phyloP scores from a whole-genome alignment of 1,284 basidiomycete species.

The Paramarasmius palmivorus region DNA sequence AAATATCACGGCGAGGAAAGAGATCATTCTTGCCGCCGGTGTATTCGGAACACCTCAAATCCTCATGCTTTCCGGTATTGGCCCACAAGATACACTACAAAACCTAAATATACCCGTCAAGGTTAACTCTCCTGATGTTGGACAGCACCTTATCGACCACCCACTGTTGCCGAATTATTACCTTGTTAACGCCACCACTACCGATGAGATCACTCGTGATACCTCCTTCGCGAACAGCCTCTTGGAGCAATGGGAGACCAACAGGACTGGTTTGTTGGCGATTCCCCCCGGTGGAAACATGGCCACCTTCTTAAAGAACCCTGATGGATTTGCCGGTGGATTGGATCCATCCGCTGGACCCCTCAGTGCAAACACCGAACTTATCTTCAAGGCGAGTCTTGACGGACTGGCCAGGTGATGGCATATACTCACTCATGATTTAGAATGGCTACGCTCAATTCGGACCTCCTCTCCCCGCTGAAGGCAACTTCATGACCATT shows the following conservation, averaged over 20 bases:
- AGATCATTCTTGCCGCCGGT: slow-evolving; percentile 36
- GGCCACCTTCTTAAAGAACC: neutral
- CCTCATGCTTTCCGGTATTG: slow-evolving; percentile 41
- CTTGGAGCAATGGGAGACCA: slow-evolving; percentile 23
- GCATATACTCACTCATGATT: neutral
- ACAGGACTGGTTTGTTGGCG: slow-evolving; percentile 21
- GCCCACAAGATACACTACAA: slow-evolving; percentile 26
- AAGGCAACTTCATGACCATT: slow-evolving; percentile 16
- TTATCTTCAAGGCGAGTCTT: slow-evolving; percentile 26
- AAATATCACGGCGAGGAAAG: slow-evolving; percentile 24
- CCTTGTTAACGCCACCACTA: slow-evolving; percentile 23
- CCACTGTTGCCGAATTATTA: slow-evolving; percentile 24
- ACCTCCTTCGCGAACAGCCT: slow-evolving; percentile 14
- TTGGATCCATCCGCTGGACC: neutral
- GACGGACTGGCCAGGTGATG: neutral
- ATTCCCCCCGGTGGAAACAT: neutral
- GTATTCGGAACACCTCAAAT: slow-evolving; percentile 34
- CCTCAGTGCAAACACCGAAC: neutral
- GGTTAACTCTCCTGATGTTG: slow-evolving; percentile 22
- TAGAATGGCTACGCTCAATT: neutral
- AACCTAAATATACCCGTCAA: slow-evolving; percentile 26
- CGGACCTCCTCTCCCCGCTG: slow-evolving; percentile 8
- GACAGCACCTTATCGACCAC: slow-evolving; percentile 36
- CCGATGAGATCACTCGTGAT: slow-evolving; percentile 25
- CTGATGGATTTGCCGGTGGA: slow-evolving; percentile 3